Percentiles rank a stretch among this genome's conserved stretches.
Conservation (phyloP, 176 grass and related monocot genomes). For the Phoenix dactylifera region DNA sequence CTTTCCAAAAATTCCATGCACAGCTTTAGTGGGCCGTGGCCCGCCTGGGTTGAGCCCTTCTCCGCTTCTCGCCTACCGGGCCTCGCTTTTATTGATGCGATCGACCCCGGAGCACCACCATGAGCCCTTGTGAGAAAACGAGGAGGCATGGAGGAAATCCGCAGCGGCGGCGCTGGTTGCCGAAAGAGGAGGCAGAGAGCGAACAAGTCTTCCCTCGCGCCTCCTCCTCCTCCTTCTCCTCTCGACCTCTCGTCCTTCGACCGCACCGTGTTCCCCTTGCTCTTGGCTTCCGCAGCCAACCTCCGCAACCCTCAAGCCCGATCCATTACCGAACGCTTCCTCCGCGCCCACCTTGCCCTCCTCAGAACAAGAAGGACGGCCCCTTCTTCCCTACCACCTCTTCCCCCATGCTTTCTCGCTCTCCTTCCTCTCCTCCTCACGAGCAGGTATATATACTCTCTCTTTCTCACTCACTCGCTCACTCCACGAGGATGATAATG, state of each 20-base stretch:
- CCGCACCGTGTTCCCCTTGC: background rate
- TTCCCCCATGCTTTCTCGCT: slow-evolving; percentile 1
- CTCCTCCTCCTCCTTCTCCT: background rate
- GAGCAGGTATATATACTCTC: background rate
- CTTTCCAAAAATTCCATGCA: too few relatives aligned
- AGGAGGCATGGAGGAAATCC: background rate
- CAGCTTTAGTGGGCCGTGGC: too few relatives aligned
- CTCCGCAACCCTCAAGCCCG: background rate
- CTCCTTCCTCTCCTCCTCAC: slow-evolving; percentile 17
- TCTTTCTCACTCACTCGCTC: background rate
- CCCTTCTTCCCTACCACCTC: background rate
- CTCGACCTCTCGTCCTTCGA: background rate
- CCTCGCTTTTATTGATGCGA: too few relatives aligned
- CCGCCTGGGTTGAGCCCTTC: too few relatives aligned
- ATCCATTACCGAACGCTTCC: slow-evolving; percentile 5
- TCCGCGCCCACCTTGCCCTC: background rate
- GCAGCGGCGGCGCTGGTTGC: background rate
- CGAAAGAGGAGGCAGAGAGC: background rate
- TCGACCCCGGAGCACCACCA: too few relatives aligned
- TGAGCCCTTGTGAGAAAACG: too few relatives aligned
- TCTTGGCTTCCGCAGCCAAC: background rate
- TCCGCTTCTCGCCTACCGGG: too few relatives aligned
- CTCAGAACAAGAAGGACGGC: background rate
- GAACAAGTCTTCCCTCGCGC: background rate
- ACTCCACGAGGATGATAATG: background rate